Conservation (phyloP, 805 yeast genomes). For the Metschnikowia cubensis region DNA sequence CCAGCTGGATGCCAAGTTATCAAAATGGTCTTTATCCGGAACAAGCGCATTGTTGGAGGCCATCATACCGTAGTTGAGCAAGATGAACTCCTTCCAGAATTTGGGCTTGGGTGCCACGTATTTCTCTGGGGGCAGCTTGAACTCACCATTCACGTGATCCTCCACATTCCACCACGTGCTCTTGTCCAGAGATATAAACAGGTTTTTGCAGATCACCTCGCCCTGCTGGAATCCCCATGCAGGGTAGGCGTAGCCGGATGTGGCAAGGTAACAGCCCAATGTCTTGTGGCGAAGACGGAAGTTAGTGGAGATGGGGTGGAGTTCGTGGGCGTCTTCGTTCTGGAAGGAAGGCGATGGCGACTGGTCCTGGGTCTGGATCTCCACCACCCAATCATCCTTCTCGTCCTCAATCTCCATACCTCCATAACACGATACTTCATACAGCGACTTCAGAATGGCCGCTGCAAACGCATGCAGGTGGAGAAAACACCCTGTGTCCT, state of each 20-base stretch:
- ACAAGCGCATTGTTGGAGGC: slow-evolving; percentile 79
- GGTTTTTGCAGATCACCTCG: slow-evolving; percentile 65
- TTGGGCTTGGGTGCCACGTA: slow-evolving; percentile 53
- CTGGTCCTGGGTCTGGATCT: slow-evolving; percentile 61
- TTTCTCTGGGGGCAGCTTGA: slow-evolving; percentile 29
- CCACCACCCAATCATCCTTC: slow-evolving; percentile 89
- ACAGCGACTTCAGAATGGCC: slow-evolving; percentile 60
- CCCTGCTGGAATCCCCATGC: slow-evolving; percentile 85
- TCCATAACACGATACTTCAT: slow-evolving; percentile 90
- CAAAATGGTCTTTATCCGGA: slow-evolving; percentile 69
- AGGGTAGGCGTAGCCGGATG: slow-evolving; percentile 65
- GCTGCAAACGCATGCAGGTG: slow-evolving; percentile 82
- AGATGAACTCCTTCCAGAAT: slow-evolving; percentile 71
- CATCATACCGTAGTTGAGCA: slow-evolving; percentile 75
- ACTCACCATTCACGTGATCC: slow-evolving; percentile 52
- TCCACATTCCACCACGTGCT: slow-evolving; percentile 82
- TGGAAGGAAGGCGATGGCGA: slow-evolving; percentile 39
- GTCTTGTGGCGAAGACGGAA: slow-evolving; percentile 63
- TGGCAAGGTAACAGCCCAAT: slow-evolving; percentile 74
- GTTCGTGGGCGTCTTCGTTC: slow-evolving; percentile 44
- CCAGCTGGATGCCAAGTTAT: slow-evolving; percentile 67
- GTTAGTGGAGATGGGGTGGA: slow-evolving; percentile 75
- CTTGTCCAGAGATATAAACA: slow-evolving; percentile 52
- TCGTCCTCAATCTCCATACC: slow-evolving; percentile 64
- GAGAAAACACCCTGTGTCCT: slow-evolving; percentile 64